These are phyloP conservation scores for Metschnikowia proteae DNA, from an alignment of 805 yeast genomes.

Conservation along the genomic window DNA sequence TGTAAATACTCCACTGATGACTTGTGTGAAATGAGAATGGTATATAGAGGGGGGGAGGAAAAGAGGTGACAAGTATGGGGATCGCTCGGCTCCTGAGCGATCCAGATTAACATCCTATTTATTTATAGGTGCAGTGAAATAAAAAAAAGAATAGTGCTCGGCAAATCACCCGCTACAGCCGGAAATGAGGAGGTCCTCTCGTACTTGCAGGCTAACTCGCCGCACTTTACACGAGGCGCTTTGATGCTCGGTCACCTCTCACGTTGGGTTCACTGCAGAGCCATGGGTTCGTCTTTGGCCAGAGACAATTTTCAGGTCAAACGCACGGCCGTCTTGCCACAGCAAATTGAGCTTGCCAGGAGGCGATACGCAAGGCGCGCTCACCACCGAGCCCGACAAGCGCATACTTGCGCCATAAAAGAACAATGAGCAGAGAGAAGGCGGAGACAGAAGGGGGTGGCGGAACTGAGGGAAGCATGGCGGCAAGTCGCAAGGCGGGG, in stretches of 20 bases:
- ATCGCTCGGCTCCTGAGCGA: not conserved
- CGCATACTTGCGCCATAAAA: slow-evolving; percentile 2
- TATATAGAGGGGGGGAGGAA: not conserved
- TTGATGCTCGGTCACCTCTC: too few species aligned
- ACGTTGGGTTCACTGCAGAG: not conserved
- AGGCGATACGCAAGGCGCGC: slow-evolving; percentile 4
- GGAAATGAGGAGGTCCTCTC: not conserved
- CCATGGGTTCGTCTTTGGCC: not conserved
- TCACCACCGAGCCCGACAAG: not conserved
- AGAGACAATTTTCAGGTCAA: not conserved
- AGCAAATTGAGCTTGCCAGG: not conserved
- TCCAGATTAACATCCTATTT: not conserved
- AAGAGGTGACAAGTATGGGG: not conserved
- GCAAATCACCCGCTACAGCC: not conserved
- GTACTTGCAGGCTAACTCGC: not conserved
- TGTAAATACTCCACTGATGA: not conserved
- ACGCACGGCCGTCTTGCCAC: not conserved
- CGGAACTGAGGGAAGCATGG: too few species aligned
- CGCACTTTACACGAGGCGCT: too few species aligned
- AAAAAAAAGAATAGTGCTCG: not conserved
- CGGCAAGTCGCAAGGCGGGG: too few species aligned
- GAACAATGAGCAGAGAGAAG: slow-evolving; percentile 1
- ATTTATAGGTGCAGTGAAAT: not conserved
- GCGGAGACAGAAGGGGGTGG: not conserved
- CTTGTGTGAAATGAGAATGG: not conserved